Base-by-base conservation (phyloP, 371 early-diverging fungal species). In the Circinella umbellata region DNA sequence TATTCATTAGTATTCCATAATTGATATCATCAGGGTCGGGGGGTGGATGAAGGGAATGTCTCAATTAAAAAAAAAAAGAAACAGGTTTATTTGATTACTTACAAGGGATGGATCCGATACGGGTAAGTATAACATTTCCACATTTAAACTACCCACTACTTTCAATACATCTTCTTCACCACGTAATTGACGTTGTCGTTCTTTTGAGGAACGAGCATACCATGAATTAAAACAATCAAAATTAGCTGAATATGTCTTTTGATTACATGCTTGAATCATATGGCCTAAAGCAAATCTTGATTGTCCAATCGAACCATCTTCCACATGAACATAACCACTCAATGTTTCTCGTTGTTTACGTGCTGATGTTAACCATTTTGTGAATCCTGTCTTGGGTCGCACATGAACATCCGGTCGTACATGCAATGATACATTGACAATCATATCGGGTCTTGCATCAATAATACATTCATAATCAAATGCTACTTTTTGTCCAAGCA, bases 171-270 rank as follows among this genome's bases (percentile, higher is more conserved):
- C 72, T 66, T 69, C 65, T 35, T 66, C 59, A 34, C 54, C 57
- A 36, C 42, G 54, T 9, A 46, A 51, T 39, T 84, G 80, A 7
- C 79, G 77, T 34, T 73, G 73, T 27, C 71, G 63, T 36, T 76
- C 75, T 55, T 70, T 66, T 47, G 79, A 73, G 0, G 80, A 73
- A n/a, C 60, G 53, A 9, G 55, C 55, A 64, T 48, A 51, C 85
- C 85, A 85, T 9, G 80, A 80, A 66, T 85, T 85, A 46, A 82
- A 80, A 37, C 82, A 82, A 66, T 79, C 77, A 42, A 85, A 85
- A 4, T 64, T 77, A 13, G 82, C 79, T n/a, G 66, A 66, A 62
- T 82, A 82, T 1, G 75, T 47, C 9, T 73, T 77, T 59, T 77
- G 72, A 38, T 69, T 62, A 66, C 85, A 82, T 0, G 74, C 85